Evolutionary conservation across 2,329 filamentous ascomycete species (phyloP).

Genomic region (Fusarium marasasianum): DNA sequence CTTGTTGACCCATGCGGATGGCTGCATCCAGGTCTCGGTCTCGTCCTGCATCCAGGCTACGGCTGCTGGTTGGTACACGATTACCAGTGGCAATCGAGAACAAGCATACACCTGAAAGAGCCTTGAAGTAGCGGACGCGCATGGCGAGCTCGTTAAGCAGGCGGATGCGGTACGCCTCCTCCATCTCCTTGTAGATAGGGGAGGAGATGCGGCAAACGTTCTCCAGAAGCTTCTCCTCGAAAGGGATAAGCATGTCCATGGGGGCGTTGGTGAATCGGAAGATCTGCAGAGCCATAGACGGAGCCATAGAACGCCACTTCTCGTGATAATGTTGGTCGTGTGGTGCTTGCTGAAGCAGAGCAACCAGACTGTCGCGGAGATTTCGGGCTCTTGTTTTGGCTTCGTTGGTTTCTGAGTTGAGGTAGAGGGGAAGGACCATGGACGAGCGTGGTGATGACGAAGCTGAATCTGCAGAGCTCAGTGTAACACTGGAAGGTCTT

Average conservation of each 20-base stretch:
- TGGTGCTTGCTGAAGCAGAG: constrained; percentile 63
- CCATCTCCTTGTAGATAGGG: constrained; percentile 58
- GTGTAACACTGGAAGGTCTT: constrained; percentile 62
- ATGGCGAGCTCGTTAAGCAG: constrained; percentile 59
- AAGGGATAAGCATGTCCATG: constrained; percentile 55
- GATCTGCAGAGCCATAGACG: constrained; percentile 66
- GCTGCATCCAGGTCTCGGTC: constrained; percentile 48
- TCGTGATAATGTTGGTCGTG: constrained; percentile 53
- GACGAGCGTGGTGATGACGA: constrained; percentile 63
- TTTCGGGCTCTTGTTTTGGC: constrained; percentile 56
- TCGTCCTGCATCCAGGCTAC: constrained; percentile 46
- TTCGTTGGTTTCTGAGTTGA: constrained; percentile 51
- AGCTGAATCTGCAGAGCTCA: constrained; percentile 60
- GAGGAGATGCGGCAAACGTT: constrained; percentile 56
- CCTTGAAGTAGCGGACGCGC: constrained; percentile 63
- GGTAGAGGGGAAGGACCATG: constrained; percentile 51
- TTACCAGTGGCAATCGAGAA: constrained; percentile 66
- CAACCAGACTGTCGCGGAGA: constrained; percentile 63
- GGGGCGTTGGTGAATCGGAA: constrained; percentile 65
- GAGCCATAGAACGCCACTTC: constrained; percentile 63
- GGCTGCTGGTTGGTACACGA: constrained; percentile 52
- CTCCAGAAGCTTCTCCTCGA: constrained; percentile 60
- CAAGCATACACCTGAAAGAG: constrained; percentile 61
- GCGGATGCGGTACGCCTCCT: constrained; percentile 59
- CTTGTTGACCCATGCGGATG: constrained; percentile 58